Base-by-base conservation (phyloP, 2,329 filamentous ascomycete genomes). In the Sclerotiophoma versabilis region DNA sequence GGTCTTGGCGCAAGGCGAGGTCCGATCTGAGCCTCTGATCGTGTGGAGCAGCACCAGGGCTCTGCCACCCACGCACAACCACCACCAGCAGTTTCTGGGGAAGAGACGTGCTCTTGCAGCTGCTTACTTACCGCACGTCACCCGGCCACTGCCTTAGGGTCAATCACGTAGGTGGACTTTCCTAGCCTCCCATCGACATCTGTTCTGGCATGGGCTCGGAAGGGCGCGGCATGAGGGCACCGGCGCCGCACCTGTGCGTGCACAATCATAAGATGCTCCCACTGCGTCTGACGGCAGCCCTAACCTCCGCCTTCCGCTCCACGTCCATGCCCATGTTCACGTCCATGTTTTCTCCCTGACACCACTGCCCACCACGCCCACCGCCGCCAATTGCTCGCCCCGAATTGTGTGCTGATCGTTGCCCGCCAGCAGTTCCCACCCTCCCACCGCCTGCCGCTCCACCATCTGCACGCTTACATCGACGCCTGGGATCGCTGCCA, bases 401-500 rank as follows among this genome's bases (percentile, higher is more conserved):
- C 43, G 53, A 47, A 30, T 29, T 48, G 47, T 44, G 37, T 48
- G 53, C 53, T 56, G 48, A 56, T 42, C 42, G 27, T 36, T 42
- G 42, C 29, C 46, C 26, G 20, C 42, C 38, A 25, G 19, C 36
- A 47, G 42, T 27, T 29, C 15, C 12, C 37, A 34, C 37, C 41
- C 43, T 42, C 45, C 36, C 42, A 30, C 41, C 42, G 37, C 23
- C 30, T 26, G 23, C 27, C 25, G 50, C 50, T n/a, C n/a, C n/a
- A n/a, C n/a, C n/a, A n/a, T n/a, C n/a, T n/a, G n/a, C n/a, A n/a
- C n/a, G n/a, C n/a, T n/a, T n/a, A n/a, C n/a, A n/a, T n/a, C n/a
- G n/a, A n/a, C n/a, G n/a, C 38, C 25, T 39, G 47, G 47, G 46
- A 51, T 25, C 47, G 53, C 64, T 73, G 70, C 81, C 77, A 87